A percentile compares a stretch with the other conserved stretches of the same genome.
Conservation (phyloP, 129 eudicot species). For the Pseudognaphalium luteoalbum region DNA sequence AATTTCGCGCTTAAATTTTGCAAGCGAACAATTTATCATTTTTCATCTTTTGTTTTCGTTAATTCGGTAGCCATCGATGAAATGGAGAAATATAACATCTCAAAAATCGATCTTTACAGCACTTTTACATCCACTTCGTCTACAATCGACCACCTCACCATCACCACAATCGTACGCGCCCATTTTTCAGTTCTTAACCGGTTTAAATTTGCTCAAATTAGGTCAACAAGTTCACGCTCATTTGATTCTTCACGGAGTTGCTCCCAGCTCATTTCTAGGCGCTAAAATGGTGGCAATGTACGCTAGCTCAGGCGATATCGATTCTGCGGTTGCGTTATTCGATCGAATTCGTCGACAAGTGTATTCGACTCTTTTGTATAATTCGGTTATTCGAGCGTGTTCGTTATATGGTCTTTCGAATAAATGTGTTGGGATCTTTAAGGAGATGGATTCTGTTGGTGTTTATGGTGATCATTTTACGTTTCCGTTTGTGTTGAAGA, state of each 20-base stretch:
- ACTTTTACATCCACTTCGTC: conserved; percentile 46
- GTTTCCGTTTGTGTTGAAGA: conserved; percentile 74
- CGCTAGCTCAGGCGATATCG: conserved; percentile 73
- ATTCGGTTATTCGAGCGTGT: conserved; percentile 64
- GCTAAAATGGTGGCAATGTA: conserved; percentile 85
- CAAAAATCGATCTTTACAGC: conserved; percentile 31
- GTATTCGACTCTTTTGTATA: conserved; percentile 45
- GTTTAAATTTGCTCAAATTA: conserved; percentile 50
- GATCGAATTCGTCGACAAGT: conserved; percentile 21
- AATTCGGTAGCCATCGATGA: conserved; percentile 29
- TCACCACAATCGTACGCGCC: conserved; percentile 45
- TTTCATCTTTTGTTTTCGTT: neutral
- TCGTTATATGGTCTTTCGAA: conserved; percentile 35
- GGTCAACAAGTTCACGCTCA: conserved; percentile 73
- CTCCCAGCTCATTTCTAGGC: conserved; percentile 51
- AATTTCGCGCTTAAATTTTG: neutral
- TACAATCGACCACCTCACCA: conserved; percentile 20
- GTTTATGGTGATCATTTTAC: conserved; percentile 63
- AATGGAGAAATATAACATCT: conserved; percentile 38
- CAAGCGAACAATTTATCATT: neutral
- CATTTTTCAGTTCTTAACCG: conserved; percentile 61
- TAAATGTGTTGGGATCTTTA: conserved; percentile 26
- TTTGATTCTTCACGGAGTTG: conserved; percentile 47
- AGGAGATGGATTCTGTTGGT: conserved; percentile 41
- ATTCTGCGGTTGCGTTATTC: conserved; percentile 45